Evolutionary conservation across 208 protist genomes (phyloP).

Genomic region (Trypanosoma melophagium): DNA sequence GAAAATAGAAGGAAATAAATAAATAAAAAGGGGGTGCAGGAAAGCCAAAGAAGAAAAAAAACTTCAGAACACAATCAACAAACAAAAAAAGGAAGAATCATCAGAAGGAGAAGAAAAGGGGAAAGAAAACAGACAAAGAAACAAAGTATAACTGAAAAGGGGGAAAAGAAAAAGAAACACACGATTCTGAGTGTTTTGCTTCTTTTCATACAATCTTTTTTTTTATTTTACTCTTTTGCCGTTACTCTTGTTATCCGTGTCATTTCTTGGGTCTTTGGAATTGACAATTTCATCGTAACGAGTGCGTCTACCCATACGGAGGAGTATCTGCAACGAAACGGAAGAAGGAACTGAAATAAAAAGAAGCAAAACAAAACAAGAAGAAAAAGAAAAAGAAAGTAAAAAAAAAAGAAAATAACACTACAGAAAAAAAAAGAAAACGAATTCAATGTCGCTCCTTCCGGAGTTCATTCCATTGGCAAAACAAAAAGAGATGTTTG

Average conservation of each 20-base stretch:
- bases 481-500: constrained; percentile 75
- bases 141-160: no score
- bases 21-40: constrained; percentile 2
- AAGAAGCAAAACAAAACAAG: no score
- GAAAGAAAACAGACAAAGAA: constrained; percentile 15
- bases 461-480: constrained; percentile 80
- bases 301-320: no score
- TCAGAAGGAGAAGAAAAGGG: not conserved
- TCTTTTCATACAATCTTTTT: no score
- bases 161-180: not conserved
- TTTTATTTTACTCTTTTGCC: no score
- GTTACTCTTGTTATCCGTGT: no score
- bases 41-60: constrained; percentile 10
- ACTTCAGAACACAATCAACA: constrained; percentile 11
- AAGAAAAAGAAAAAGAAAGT: no score
- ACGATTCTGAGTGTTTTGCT: no score
- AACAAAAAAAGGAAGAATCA: constrained; percentile 1
- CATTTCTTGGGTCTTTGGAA: no score
- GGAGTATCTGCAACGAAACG: no score
- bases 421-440: constrained; percentile 9
- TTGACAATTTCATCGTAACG: no score
- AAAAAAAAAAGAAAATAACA: not conserved
- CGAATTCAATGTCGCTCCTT: constrained; percentile 40
- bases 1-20: not conserved
- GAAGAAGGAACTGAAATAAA: no score